Evolutionary conservation across 345 rosid species (phyloP).

Genomic region (Iberis pinnata): DNA sequence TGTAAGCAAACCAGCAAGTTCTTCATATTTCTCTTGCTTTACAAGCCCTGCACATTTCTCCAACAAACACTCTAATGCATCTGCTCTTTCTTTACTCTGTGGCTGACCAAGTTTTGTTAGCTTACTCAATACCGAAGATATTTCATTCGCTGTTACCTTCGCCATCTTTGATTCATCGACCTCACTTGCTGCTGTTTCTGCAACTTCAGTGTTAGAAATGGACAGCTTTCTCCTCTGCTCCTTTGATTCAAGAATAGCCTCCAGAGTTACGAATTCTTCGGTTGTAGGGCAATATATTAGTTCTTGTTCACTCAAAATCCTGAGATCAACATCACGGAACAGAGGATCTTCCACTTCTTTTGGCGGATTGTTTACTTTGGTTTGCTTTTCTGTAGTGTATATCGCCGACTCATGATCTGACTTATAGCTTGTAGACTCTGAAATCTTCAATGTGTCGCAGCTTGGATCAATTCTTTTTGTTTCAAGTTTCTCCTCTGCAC

Average conservation of each 20-base stretch:
- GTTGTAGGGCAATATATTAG: slow-evolving; percentile 20
- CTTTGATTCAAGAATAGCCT: slow-evolving; percentile 17
- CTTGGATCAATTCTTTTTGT: slow-evolving; percentile 68
- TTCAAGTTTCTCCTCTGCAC: slow-evolving; percentile 56
- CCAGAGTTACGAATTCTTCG: slow-evolving; percentile 33
- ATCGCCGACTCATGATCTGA: slow-evolving; percentile 43
- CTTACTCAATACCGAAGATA: slow-evolving; percentile 44
- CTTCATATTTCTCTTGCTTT: slow-evolving; percentile 77
- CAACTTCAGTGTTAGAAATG: slow-evolving; percentile 27
- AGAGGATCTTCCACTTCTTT: slow-evolving; percentile 33
- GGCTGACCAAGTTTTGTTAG: slow-evolving; percentile 45
- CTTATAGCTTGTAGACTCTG: slow-evolving; percentile 35
- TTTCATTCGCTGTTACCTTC: slow-evolving; percentile 39
- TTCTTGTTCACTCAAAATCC: slow-evolving; percentile 27
- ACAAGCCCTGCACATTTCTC: slow-evolving; percentile 88
- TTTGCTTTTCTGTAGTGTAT: slow-evolving; percentile 41
- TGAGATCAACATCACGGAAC: slow-evolving; percentile 31
- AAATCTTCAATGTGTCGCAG: slow-evolving; percentile 38
- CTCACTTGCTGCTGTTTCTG: slow-evolving; percentile 23
- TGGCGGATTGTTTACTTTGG: slow-evolving; percentile 25
- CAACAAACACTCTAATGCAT: slow-evolving; percentile 81
- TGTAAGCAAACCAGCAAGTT: slow-evolving; percentile 76
- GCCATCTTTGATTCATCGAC: slow-evolving; percentile 30
- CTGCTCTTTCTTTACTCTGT: slow-evolving; percentile 73
- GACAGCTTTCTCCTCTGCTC: slow-evolving; percentile 21